Percentiles rank a stretch among this genome's conserved stretches.
phyloP scores from a whole-genome alignment of 1,284 basidiomycete genomes.

The Ustilago hordei region DNA sequence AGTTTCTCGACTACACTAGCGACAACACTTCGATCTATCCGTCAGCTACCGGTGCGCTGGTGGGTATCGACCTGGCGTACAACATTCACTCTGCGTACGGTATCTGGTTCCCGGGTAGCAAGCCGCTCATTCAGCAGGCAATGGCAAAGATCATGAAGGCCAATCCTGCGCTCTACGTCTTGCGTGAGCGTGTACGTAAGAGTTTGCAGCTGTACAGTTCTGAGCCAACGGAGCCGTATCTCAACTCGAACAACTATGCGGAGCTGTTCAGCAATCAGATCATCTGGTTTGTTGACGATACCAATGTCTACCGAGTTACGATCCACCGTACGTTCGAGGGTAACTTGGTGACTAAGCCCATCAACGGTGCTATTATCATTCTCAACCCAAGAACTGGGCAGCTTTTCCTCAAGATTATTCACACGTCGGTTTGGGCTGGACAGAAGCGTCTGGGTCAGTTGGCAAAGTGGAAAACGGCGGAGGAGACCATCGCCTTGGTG shows the following conservation, averaged over 20 bases:
- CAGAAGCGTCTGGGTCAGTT: slow-evolving; percentile 99
- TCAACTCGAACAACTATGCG: slow-evolving; percentile 96
- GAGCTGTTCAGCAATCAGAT: slow-evolving; percentile 99
- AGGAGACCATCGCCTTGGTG: slow-evolving; percentile 98
- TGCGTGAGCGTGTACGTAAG: slow-evolving; percentile 98
- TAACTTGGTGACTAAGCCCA: slow-evolving; percentile 99
- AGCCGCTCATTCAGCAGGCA: slow-evolving; percentile 96
- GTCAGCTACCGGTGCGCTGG: slow-evolving; percentile 96
- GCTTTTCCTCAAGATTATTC: slow-evolving; percentile 98
- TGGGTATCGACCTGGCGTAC: slow-evolving; percentile 97
- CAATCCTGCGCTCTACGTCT: slow-evolving; percentile 96
- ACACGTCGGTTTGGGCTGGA: slow-evolving; percentile 99
- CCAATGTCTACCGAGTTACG: slow-evolving; percentile 98
- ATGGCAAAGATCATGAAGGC: slow-evolving; percentile 99
- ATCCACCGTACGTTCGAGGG: slow-evolving; percentile 99
- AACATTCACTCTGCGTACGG: slow-evolving; percentile 99
- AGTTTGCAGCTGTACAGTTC: slow-evolving; percentile 98
- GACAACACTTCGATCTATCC: slow-evolving; percentile 92
- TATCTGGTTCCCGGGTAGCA: slow-evolving; percentile 99
- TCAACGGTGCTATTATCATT: slow-evolving; percentile 99
- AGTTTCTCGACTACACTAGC: slow-evolving; percentile 91
- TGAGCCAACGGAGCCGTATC: slow-evolving; percentile 97
- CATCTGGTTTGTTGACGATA: slow-evolving; percentile 99
- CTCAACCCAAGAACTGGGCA: slow-evolving; percentile 99
- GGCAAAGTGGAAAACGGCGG: slow-evolving; percentile 99